Conservation (phyloP, 306 rosid species). For the Rosa multiflora region DNA sequence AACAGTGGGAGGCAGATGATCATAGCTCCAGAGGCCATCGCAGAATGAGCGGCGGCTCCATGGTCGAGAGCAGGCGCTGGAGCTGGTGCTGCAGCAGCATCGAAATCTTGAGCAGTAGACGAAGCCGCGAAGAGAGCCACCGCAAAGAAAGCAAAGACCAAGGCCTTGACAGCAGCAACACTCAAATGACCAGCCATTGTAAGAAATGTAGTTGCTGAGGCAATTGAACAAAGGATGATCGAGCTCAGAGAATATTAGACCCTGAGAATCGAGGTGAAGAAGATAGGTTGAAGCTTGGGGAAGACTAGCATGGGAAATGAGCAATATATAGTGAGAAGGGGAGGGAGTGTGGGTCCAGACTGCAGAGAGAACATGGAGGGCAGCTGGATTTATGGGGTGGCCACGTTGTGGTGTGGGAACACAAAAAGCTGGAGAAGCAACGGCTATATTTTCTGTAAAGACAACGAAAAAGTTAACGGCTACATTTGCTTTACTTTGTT, state of each 20-base stretch:
- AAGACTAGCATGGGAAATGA: not conserved
- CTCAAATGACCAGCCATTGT: slow-evolving; percentile 32
- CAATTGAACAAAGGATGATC: not conserved
- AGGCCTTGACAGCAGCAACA: slow-evolving; percentile 15
- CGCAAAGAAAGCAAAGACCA: slow-evolving; percentile 11
- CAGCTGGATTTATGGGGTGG: slow-evolving; percentile 25
- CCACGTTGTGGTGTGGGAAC: slow-evolving; percentile 5
- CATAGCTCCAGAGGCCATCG: slow-evolving; percentile 31
- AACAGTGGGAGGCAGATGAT: slow-evolving; percentile 30
- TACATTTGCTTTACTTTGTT: not conserved
- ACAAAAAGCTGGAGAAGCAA: not conserved
- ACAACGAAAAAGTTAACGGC: slow-evolving; percentile 1
- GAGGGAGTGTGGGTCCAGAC: not conserved
- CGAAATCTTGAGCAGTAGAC: slow-evolving; percentile 32
- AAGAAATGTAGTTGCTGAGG: not conserved
- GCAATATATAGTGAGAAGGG: not conserved
- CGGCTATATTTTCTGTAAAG: slow-evolving; percentile 1
- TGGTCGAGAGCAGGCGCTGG: slow-evolving; percentile 23
- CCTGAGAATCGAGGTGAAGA: not conserved
- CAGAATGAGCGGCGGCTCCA: slow-evolving; percentile 32
- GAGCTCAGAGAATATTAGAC: not conserved
- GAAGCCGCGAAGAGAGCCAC: slow-evolving; percentile 24
- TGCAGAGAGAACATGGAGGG: slow-evolving; percentile 9
- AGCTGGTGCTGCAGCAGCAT: slow-evolving; percentile 18
- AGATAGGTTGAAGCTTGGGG: not conserved